Base-by-base conservation (phyloP, 2,329 filamentous ascomycete species). In the Pyrenophora tritici-repentis region DNA sequence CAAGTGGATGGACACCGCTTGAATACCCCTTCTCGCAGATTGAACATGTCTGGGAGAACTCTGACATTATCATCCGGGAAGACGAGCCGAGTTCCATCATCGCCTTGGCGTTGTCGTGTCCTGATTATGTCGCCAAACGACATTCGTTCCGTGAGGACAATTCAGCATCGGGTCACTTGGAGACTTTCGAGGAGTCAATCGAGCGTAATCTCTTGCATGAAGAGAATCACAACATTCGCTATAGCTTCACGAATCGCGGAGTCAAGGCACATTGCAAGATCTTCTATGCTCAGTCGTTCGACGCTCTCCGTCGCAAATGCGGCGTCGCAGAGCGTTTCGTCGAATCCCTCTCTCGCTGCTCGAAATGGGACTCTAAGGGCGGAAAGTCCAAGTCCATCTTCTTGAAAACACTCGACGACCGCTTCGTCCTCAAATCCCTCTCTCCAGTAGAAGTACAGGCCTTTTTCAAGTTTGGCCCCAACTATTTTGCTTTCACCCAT, bases 381-480 rank as follows among this genome's bases (percentile, higher is more conserved):
- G 94, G 94, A 60, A 99, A 99, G 76, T 97, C 93, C 2, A 97
- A 97, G 70, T 97, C 92, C 0, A 87, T 99, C 4, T 99, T 99
- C 73, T 78, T 99, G 58, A 99, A 97, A 76, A 99, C 94, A 0
- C 80, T 97, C 17, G 94, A 99, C 73, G 92, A 97, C 67, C 87
- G 94, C 31, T 87, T 99, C 56, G 89, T 99, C 38, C 83, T 97
- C 65, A 97, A 97, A 78, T 92, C 90, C 0, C 79, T 99, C 8
- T 93, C 92, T 2, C 86, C 90, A 1, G 87, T 97, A 44, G 94
- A 99, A 75, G 95, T 94, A 1, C 88, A 91, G 32, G 92, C 94
- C 0, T 99, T 99, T 74, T 83, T 97, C 61, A 89, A 89, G 62
- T 99, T 99, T 68, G 95, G 94, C 0, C 94, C 94, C 1, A 91